A percentile compares a stretch with the other conserved stretches of the same genome.
phyloP scores from a whole-genome alignment of 2,329 filamentous ascomycete genomes.

The Epichloe gansuensis region DNA sequence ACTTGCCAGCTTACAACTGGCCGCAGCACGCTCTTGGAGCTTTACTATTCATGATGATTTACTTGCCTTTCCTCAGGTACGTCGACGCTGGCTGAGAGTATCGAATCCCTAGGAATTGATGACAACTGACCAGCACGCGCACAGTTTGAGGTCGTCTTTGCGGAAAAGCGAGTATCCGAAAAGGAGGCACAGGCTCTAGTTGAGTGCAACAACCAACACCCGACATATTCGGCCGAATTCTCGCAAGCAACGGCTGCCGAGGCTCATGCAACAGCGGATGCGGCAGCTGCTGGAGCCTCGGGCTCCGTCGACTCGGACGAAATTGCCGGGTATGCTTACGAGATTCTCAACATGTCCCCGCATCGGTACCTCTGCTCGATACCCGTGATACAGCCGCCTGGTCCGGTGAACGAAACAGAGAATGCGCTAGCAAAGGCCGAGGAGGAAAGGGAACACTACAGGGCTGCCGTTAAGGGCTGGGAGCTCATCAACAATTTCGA shows the following conservation, averaged over 20 bases:
- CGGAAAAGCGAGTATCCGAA: constrained; percentile 58
- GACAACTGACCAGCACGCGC: neutral
- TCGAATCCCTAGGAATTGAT: neutral
- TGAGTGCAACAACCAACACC: constrained; percentile 22
- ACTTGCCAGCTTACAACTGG: constrained; percentile 31
- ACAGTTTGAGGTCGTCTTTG: constrained; percentile 71
- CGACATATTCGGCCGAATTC: constrained; percentile 28
- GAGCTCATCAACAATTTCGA: constrained; percentile 69
- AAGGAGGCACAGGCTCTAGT: constrained; percentile 53
- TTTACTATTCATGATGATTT: constrained; percentile 87
- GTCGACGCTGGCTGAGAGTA: constrained; percentile 9
- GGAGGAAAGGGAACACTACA: constrained; percentile 65
- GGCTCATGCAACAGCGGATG: neutral
- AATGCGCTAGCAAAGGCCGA: constrained; percentile 56
- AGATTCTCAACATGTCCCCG: constrained; percentile 59
- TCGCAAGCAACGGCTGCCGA: constrained; percentile 26
- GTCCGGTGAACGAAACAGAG: constrained; percentile 50
- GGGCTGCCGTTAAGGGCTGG: constrained; percentile 66
- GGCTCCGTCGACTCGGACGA: constrained; percentile 21
- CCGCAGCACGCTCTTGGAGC: constrained; percentile 34
- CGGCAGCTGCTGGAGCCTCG: constrained; percentile 6
- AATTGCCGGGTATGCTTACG: constrained; percentile 34
- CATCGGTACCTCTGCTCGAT: constrained; percentile 75
- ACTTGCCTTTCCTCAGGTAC: constrained; percentile 73
- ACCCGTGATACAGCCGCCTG: constrained; percentile 49